Conservation (phyloP, 2,329 filamentous ascomycete genomes). For the Beauveria medogensis region DNA sequence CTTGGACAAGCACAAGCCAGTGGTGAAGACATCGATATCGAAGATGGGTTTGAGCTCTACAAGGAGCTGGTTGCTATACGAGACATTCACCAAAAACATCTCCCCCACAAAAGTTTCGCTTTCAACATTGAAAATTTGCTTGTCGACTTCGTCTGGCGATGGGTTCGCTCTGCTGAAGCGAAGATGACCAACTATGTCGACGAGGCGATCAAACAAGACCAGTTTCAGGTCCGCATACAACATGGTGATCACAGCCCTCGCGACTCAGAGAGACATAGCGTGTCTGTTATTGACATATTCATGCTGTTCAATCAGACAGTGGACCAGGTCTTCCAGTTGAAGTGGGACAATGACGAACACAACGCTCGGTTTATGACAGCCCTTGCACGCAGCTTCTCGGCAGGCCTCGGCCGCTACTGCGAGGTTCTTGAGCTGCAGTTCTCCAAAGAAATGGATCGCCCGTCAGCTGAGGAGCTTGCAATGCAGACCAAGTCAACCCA, state of each 20-base stretch:
- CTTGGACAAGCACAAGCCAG: slow-evolving; percentile 62
- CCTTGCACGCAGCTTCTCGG: slow-evolving; percentile 74
- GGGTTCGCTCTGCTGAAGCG: slow-evolving; percentile 74
- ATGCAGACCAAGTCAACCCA: slow-evolving; percentile 72
- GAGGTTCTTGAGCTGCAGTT: slow-evolving; percentile 84
- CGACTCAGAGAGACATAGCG: slow-evolving; percentile 83
- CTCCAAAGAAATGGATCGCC: slow-evolving; percentile 82
- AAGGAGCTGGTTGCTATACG: slow-evolving; percentile 80
- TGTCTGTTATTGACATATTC: slow-evolving; percentile 90
- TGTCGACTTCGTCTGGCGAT: slow-evolving; percentile 91
- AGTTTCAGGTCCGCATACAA: slow-evolving; percentile 67
- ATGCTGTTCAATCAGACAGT: slow-evolving; percentile 87
- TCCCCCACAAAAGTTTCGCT: slow-evolving; percentile 67
- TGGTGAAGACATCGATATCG: slow-evolving; percentile 69
- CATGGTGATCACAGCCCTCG: slow-evolving; percentile 54
- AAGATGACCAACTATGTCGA: slow-evolving; percentile 81
- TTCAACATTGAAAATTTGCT: slow-evolving; percentile 83
- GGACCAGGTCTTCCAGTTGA: slow-evolving; percentile 74
- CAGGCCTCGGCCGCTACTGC: slow-evolving; percentile 80
- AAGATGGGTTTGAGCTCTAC: slow-evolving; percentile 93
- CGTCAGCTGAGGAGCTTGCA: slow-evolving; percentile 79
- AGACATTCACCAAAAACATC: slow-evolving; percentile 65
- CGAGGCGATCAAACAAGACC: slow-evolving; percentile 82
- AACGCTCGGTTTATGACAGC: slow-evolving; percentile 97
- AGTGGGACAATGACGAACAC: slow-evolving; percentile 90